A percentile compares a stretch with the other conserved stretches of the same genome.
Evolutionary conservation across 768 basidiomycete genomes (phyloP).

Genomic region (Boletus reticuloceps): DNA sequence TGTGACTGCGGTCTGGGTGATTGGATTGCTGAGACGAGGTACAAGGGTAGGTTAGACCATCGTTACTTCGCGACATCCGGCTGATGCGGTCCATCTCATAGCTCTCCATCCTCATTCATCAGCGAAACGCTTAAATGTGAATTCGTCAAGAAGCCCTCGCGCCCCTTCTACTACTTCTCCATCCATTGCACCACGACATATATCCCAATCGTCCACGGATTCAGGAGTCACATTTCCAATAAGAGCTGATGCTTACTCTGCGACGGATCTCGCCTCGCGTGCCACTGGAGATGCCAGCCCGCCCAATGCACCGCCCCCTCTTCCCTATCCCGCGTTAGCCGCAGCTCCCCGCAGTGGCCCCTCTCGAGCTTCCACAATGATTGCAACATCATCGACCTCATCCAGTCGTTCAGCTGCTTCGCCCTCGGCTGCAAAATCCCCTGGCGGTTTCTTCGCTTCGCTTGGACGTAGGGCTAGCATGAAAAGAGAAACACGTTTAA

Average conservation of each 20-base stretch:
- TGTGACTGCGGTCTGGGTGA: conserved; percentile 74
- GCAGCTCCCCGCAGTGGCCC: conserved; percentile 25
- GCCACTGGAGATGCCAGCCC: conserved; percentile 46
- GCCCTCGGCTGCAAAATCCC: conserved; percentile 40
- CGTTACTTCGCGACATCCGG: background rate
- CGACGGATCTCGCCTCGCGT: conserved; percentile 66
- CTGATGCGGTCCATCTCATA: conserved; percentile 5
- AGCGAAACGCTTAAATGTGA: conserved; percentile 28
- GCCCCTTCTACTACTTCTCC: conserved; percentile 41
- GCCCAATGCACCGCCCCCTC: conserved; percentile 53
- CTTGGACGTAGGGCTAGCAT: conserved; percentile 70
- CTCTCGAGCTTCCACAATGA: conserved; percentile 31
- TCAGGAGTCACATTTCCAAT: conserved; percentile 80
- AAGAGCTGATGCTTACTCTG: conserved; percentile 73
- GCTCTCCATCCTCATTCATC: conserved; percentile 22
- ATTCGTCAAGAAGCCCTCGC: conserved; percentile 19
- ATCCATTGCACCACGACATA: conserved; percentile 58
- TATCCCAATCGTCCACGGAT: conserved; percentile 67
- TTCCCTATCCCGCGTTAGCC: conserved; percentile 77
- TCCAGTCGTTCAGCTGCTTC: conserved; percentile 45
- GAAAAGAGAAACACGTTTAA: conserved; percentile 34
- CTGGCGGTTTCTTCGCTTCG: conserved; percentile 70
- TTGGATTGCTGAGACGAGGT: conserved; percentile 63
- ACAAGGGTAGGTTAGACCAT: conserved; percentile 44
- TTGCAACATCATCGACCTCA: conserved; percentile 44